Percentiles rank a stretch among this genome's conserved stretches.
Evolutionary conservation across 768 basidiomycete genomes (phyloP).

Genomic region (Terana coerulea): DNA sequence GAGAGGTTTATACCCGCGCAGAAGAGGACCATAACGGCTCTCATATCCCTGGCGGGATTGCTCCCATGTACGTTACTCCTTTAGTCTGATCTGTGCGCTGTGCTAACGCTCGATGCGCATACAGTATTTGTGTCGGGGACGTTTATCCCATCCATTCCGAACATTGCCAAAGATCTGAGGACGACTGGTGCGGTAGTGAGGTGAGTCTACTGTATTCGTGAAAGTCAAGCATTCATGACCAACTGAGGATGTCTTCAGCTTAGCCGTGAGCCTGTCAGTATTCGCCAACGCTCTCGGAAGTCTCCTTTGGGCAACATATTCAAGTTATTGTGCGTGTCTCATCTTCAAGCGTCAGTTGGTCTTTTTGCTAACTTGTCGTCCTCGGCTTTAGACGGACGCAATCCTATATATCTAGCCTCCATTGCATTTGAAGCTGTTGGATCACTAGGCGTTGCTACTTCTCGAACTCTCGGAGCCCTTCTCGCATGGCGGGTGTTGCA

Average conservation of each 20-base stretch:
- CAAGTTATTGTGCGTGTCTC: conserved; percentile 39
- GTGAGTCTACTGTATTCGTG: conserved; percentile 33
- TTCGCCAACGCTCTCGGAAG: conserved; percentile 41
- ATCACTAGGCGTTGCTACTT: conserved; percentile 54
- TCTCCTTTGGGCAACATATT: conserved; percentile 49
- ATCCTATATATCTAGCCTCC: conserved; percentile 54
- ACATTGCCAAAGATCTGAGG: conserved; percentile 62
- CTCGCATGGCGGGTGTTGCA: conserved; percentile 65
- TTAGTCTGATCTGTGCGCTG: too few relatives aligned
- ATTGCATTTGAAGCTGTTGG: conserved; percentile 57
- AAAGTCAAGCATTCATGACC: too few relatives aligned
- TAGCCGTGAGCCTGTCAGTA: conserved; percentile 50
- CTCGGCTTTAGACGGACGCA: conserved; percentile 65
- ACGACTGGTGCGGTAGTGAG: conserved; percentile 56
- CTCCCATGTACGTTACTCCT: conserved; percentile 49
- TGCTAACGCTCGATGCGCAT: too few relatives aligned
- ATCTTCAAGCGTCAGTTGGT: too few relatives aligned
- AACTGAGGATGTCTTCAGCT: conserved; percentile 26
- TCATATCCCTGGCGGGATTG: conserved; percentile 60
- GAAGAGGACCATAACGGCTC: conserved; percentile 52
- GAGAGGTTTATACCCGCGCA: conserved; percentile 48
- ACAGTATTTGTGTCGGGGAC: conserved; percentile 65
- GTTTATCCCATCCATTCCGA: conserved; percentile 73
- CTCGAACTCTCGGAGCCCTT: conserved; percentile 40
- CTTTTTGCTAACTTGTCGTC: background rate